These are phyloP conservation scores for Lepidium sativum DNA, from an alignment of 345 rosid species.

Conservation along the genomic window DNA sequence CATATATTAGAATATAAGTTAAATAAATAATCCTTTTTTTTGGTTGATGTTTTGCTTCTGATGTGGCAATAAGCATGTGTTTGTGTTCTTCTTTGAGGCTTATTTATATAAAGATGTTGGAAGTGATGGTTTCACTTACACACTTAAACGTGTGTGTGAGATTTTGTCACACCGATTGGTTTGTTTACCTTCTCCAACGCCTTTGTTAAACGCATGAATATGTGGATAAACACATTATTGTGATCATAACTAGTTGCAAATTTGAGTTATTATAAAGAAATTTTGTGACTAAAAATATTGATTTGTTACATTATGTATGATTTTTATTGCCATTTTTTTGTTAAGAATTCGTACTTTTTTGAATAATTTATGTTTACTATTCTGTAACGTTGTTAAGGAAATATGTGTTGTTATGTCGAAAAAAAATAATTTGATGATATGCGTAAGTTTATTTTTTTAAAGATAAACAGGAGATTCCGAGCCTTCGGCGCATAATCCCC, in stretches of 20 bases:
- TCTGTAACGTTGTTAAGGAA: too few species aligned
- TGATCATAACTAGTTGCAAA: neutral
- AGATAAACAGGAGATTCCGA: too few species aligned
- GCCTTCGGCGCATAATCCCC: too few species aligned
- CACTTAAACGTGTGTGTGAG: conserved; percentile 20
- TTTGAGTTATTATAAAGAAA: too few species aligned
- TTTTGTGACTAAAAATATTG: too few species aligned
- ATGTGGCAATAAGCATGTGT: neutral
- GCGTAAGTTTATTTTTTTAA: too few species aligned
- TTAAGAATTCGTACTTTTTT: too few species aligned
- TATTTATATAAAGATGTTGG: neutral
- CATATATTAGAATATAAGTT: neutral
- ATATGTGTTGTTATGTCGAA: too few species aligned
- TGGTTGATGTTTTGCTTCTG: neutral
- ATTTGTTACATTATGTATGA: too few species aligned
- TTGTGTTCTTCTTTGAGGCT: neutral
- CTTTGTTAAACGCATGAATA: conserved; percentile 22
- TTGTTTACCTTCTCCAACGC: conserved; percentile 20
- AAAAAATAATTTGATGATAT: too few species aligned
- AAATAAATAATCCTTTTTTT: neutral
- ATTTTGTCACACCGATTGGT: conserved; percentile 22
- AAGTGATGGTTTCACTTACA: neutral
- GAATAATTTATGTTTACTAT: too few species aligned
- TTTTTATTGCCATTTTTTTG: too few species aligned
- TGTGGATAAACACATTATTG: conserved; percentile 6